These are phyloP conservation scores for Cucumis cinereus DNA, from an alignment of 306 rosid genomes.

Conservation along the genomic window DNA sequence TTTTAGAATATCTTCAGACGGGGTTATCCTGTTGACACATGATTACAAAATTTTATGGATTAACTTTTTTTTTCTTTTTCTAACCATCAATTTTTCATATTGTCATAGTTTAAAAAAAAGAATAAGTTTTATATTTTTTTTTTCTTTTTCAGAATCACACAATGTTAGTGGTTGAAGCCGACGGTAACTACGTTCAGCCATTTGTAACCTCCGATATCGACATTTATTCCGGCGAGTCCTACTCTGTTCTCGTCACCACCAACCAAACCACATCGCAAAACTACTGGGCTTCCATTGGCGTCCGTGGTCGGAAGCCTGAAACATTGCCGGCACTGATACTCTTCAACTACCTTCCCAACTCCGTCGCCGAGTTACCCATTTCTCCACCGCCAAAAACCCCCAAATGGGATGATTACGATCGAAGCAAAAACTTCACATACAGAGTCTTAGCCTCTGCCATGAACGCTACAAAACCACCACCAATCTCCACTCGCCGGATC, in stretches of 20 bases:
- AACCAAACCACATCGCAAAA: slow-evolving; percentile 50
- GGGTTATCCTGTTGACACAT: too few relatives aligned
- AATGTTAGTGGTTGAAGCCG: slow-evolving; percentile 68
- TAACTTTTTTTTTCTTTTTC: too few relatives aligned
- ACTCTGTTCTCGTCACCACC: slow-evolving; percentile 58
- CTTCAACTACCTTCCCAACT: slow-evolving; percentile 39
- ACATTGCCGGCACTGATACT: slow-evolving; percentile 47
- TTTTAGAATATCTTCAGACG: too few relatives aligned
- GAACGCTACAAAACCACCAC: slow-evolving; percentile 54
- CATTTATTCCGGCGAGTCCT: slow-evolving; percentile 76
- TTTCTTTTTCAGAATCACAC: slow-evolving; percentile 43
- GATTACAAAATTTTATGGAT: too few relatives aligned
- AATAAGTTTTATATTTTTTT: background rate
- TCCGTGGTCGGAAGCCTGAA: slow-evolving; percentile 46
- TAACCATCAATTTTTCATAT: too few relatives aligned
- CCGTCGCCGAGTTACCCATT: slow-evolving; percentile 40
- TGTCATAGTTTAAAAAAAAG: too few relatives aligned
- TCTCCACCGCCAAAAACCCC: slow-evolving; percentile 58
- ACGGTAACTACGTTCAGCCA: slow-evolving; percentile 66
- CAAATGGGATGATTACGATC: slow-evolving; percentile 40
- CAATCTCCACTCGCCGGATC: slow-evolving; percentile 20
- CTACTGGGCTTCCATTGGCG: slow-evolving; percentile 65
- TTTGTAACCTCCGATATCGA: slow-evolving; percentile 47
- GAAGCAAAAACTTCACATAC: slow-evolving; percentile 44
- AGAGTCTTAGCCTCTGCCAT: slow-evolving; percentile 24